Evolutionary conservation across 2,329 filamentous ascomycete genomes (phyloP), one percentile per base, ranked within the genome.

Genomic region (Stemphylium beticola): DNA sequence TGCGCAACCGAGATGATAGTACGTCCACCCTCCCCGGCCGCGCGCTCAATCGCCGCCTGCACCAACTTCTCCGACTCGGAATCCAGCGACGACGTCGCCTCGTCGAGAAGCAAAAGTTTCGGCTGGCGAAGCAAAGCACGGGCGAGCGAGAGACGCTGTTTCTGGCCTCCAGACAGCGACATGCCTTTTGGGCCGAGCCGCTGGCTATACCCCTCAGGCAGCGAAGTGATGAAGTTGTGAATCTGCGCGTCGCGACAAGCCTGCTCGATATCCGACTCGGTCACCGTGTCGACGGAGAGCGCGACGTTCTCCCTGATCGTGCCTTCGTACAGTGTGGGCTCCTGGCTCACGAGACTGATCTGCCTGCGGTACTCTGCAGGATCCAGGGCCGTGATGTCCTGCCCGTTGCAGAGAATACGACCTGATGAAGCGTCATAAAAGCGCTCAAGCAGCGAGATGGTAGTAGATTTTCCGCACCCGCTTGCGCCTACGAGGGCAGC

Each of bases 401-500:
- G 64, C 4, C 65, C 68, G 45, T 77, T 75, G 68, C 86, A 83
- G 0, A 87, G 77, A 49, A 95, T 87, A 4, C 78, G 76, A 5
- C 91, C 91, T 10, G 81, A 77, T 14, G 83, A 78, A 0, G 86
- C 76, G 36, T 90, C 85, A 71, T 93, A 93, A 74, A 93, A 92
- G 33, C 86, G 77, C 61, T 85, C 80, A 8, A 85, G 76, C 2
- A 86, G 76, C 1, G 77, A 76, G 32, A 93, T 84, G 38, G 91
- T 86, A 14, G 86, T 91, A 0, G 87, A 89, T 76, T 93, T 91
- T 32, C 88, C 88, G 54, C 86, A 89, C 0, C 88, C 61, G 1
- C 85, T 88, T 0, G 87, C 82, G 1, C 89, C 88, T 4, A 91
- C 88, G 1, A 91, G 78, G 1, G 87, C 88, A 0, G 84, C 86